A percentile compares a stretch with the other conserved stretches of the same genome.
phyloP scores from a whole-genome alignment of 75 land plant genomes.

The Picea glauca region DNA sequence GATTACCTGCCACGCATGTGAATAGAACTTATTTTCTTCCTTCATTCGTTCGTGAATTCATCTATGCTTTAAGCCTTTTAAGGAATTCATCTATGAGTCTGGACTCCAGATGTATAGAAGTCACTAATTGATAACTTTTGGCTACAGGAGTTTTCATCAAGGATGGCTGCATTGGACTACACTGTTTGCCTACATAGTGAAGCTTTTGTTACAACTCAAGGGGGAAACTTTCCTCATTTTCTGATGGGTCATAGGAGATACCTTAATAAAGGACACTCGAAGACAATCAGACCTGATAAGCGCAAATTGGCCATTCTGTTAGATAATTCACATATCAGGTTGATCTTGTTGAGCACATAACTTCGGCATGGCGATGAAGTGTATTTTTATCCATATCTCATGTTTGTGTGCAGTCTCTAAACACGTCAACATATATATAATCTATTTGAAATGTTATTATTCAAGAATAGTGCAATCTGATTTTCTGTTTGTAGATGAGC shows the following conservation, averaged over 20 bases:
- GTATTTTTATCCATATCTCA: too few relatives aligned
- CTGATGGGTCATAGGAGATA: conserved; percentile 83
- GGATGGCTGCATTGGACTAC: conserved; percentile 85
- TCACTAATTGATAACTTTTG: not conserved
- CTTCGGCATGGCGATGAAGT: too few relatives aligned
- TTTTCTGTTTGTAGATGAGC: too few relatives aligned
- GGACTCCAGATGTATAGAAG: not conserved
- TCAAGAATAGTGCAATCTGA: too few relatives aligned
- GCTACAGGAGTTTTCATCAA: conserved; percentile 66
- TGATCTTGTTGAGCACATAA: not conserved
- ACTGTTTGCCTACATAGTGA: conserved; percentile 79
- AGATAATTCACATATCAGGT: conserved; percentile 62
- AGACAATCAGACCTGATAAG: conserved; percentile 78
- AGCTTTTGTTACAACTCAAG: conserved; percentile 88
- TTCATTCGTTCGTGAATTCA: not conserved
- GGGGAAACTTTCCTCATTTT: conserved; percentile 90
- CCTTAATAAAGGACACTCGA: conserved; percentile 77
- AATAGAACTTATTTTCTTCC: not conserved
- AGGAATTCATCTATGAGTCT: not conserved
- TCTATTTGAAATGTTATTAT: too few relatives aligned
- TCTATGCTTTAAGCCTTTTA: not conserved
- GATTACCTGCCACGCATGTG: not conserved
- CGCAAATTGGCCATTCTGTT: conserved; percentile 60
- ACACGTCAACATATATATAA: too few relatives aligned
- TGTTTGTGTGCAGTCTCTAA: too few relatives aligned